Evolutionary conservation across 23 red algal species (phyloP).

Genomic region (Gracilariopsis chorda): DNA sequence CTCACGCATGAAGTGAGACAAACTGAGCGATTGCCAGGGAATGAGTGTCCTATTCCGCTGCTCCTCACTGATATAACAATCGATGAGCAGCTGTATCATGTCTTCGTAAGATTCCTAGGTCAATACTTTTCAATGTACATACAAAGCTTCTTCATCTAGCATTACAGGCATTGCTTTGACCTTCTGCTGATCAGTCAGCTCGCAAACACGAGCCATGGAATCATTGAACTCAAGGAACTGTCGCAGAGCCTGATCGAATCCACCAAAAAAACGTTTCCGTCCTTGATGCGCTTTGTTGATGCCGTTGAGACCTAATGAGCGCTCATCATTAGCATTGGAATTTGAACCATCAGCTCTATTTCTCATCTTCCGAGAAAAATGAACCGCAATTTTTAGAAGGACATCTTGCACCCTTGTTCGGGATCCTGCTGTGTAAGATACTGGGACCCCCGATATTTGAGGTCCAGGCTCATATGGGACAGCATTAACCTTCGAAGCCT

Average conservation of each 20-base stretch:
- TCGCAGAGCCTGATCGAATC: not conserved
- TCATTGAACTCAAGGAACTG: not conserved
- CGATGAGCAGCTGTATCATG: not conserved
- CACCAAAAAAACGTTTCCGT: not conserved
- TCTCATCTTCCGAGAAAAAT: not conserved
- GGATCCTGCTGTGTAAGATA: not conserved
- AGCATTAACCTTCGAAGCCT: too few species aligned
- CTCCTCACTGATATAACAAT: conserved; percentile 37
- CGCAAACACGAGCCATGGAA: not conserved
- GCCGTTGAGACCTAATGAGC: not conserved
- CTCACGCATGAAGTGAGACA: not conserved
- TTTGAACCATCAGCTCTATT: not conserved
- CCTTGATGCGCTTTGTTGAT: not conserved
- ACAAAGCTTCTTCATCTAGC: not conserved
- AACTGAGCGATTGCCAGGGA: not conserved
- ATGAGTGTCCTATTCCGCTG: not conserved
- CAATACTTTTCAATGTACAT: not conserved
- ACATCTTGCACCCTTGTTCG: not conserved
- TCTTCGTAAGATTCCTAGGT: not conserved
- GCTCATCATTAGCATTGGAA: not conserved
- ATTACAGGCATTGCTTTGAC: conserved; percentile 16
- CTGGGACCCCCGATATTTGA: not conserved
- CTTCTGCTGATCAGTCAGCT: not conserved
- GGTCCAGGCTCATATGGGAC: too few species aligned
- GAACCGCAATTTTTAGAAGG: not conserved